phyloP scores from a whole-genome alignment of 2,329 filamentous ascomycete genomes.

The Mycosphaerelloides madeirae region DNA sequence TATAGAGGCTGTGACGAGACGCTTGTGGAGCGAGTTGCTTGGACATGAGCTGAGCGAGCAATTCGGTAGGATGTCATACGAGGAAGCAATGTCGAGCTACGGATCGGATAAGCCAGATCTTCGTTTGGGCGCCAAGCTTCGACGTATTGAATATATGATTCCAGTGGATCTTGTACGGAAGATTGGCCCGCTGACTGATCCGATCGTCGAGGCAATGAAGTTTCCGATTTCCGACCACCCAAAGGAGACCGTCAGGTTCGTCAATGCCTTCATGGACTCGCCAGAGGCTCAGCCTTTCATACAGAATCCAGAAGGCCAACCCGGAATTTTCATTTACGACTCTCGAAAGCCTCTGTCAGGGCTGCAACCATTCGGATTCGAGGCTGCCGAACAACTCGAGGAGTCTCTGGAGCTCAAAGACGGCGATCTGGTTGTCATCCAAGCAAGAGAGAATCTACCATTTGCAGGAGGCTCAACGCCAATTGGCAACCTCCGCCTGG shows the following conservation, averaged over 20 bases:
- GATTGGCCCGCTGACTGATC: slow-evolving; percentile 64
- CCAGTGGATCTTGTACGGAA: slow-evolving; percentile 64
- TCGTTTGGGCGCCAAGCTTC: slow-evolving; percentile 64
- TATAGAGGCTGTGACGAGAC: slow-evolving; percentile 51
- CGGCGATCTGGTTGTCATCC: slow-evolving; percentile 76
- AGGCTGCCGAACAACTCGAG: slow-evolving; percentile 58
- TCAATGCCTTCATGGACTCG: slow-evolving; percentile 66
- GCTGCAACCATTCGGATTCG: slow-evolving; percentile 71
- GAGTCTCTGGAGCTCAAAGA: slow-evolving; percentile 53
- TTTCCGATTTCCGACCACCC: slow-evolving; percentile 55
- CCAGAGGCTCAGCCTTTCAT: slow-evolving; percentile 55
- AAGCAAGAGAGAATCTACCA: slow-evolving; percentile 64
- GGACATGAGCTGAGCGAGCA: slow-evolving; percentile 38
- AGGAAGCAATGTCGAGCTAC: slow-evolving; percentile 71
- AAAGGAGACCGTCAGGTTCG: slow-evolving; percentile 55
- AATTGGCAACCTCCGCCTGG: slow-evolving; percentile 67
- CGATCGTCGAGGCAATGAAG: slow-evolving; percentile 70
- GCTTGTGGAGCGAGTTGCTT: slow-evolving; percentile 52
- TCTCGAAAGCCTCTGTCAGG: slow-evolving; percentile 68
- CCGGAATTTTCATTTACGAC: slow-evolving; percentile 74
- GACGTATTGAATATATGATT: slow-evolving; percentile 59
- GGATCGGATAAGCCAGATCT: slow-evolving; percentile 92
- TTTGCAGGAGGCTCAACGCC: slow-evolving; percentile 68
- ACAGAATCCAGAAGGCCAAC: slow-evolving; percentile 69
- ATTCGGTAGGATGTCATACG: slow-evolving; percentile 64